These are phyloP conservation scores for Lachnellula subtilissima DNA, from an alignment of 2,329 filamentous ascomycete genomes.

Conservation along the genomic window DNA sequence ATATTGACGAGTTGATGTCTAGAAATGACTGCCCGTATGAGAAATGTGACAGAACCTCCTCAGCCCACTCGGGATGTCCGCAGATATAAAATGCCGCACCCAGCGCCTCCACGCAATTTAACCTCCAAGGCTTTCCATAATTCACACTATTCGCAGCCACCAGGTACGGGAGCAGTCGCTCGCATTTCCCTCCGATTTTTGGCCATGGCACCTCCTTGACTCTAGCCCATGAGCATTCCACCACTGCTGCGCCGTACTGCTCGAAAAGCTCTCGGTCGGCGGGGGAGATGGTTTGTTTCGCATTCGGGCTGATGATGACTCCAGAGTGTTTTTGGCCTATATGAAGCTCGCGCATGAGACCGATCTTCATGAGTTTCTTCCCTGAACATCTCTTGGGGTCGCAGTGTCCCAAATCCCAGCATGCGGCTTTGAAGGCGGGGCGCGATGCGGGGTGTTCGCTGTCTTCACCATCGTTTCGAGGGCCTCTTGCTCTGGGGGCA, in stretches of 20 bases:
- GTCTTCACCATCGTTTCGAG: constrained; percentile 41
- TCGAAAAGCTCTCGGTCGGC: constrained; percentile 79
- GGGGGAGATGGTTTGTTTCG: constrained; percentile 76
- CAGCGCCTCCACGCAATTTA: constrained; percentile 94
- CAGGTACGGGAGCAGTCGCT: constrained; percentile 85
- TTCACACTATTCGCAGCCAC: constrained; percentile 97
- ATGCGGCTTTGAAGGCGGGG: constrained; percentile 80
- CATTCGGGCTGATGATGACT: constrained; percentile 93
- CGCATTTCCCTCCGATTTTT: constrained; percentile 89
- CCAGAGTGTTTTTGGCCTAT: constrained; percentile 88
- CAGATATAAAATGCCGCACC: constrained; percentile 93
- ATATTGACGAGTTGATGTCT: constrained; percentile 77
- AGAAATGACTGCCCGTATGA: constrained; percentile 85
- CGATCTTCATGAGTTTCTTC: constrained; percentile 87
- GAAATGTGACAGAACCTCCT: constrained; percentile 76
- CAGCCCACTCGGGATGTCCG: constrained; percentile 85
- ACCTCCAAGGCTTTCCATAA: constrained; percentile 89
- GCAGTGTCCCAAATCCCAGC: constrained; percentile 97
- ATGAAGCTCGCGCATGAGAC: constrained; percentile 88
- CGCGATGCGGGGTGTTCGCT: constrained; percentile 35
- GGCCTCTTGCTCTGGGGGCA: constrained; percentile 51
- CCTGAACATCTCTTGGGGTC: constrained; percentile 95
- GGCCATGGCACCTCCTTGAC: constrained; percentile 87
- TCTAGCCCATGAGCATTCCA: constrained; percentile 95
- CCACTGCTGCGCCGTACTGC: constrained; percentile 87